Evolutionary conservation across 345 rosid genomes (phyloP), one percentile per base, ranked within the genome.

Genomic region (Eucalyptus erythrocorys): DNA sequence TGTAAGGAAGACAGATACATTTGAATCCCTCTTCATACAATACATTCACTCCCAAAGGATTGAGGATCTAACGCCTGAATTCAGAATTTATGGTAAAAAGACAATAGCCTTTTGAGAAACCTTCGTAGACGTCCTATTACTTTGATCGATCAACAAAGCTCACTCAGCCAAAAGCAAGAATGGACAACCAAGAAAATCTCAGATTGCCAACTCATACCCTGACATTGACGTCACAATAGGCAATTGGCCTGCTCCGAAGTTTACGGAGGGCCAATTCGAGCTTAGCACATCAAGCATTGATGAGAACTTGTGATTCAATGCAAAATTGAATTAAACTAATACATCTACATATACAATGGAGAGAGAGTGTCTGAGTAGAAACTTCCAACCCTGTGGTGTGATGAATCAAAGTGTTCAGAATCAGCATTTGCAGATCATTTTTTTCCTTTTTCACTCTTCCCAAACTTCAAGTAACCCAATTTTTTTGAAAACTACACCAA

Each of bases 401-500:
- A 66, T 85, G 87, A 88, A 88, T 68, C 87, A 66, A 71, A 37
- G 61, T 34, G 42, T 40, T 48, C 90, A 88, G 45, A 48, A 88
- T 88, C 85, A 88, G 87, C 71, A 88, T 34, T 81, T 84, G 84
- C 84, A 76, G 84, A 42, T 76, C 15, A 37, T 37, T 76, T 40
- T 76, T 59, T 59, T 19, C 5, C 8, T 61, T 86, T 47, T 48
- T 24, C 53, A 55, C 27, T 45, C 82, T 87, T 71, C 76, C 88
- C 55, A 66, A 87, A 66, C 82, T 82, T 15, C 55, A 76, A 79
- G 34, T 55, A 30, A 59, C 53, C 88, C 90, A 48, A 34, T 55
- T 71, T 48, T 86, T 91, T 89, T 40, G 30, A 76, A 89, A 45
- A 14, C 91, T 89, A 85, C 89, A 88, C 88, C 88, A 87, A 87